These are phyloP conservation scores for Penicillium sp. DNA, from an alignment of 2,329 filamentous ascomycete genomes.

Conservation along the genomic window DNA sequence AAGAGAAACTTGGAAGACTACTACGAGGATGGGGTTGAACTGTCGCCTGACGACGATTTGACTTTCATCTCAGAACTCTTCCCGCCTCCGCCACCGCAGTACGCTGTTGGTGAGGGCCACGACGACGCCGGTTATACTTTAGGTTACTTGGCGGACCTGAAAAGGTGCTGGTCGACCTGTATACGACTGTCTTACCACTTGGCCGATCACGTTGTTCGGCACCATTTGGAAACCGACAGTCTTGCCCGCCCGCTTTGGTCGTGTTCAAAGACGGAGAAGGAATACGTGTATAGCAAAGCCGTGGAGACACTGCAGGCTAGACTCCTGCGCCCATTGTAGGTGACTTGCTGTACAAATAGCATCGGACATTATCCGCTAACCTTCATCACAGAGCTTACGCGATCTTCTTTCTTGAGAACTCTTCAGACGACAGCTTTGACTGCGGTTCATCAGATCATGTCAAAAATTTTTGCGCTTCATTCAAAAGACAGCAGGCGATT, in stretches of 20 bases:
- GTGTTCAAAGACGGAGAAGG: conserved; percentile 26
- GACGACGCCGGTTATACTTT: conserved; percentile 27
- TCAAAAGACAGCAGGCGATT: conserved; percentile 21
- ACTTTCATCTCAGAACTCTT: conserved; percentile 27
- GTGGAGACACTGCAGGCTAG: conserved; percentile 22
- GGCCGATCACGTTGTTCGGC: conserved; percentile 21
- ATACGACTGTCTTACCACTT: conserved; percentile 26
- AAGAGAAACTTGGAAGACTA: background rate
- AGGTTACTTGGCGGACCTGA: conserved; percentile 24
- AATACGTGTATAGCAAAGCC: conserved; percentile 24
- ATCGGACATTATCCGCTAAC: background rate
- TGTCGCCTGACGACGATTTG: conserved; percentile 25
- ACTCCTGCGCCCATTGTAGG: conserved; percentile 23
- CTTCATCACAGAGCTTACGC: conserved; percentile 19
- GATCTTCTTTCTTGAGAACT: conserved; percentile 27
- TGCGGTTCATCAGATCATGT: background rate
- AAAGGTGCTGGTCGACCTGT: conserved; percentile 27
- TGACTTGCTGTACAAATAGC: background rate
- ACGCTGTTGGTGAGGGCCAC: conserved; percentile 14
- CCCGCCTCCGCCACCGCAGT: conserved; percentile 27
- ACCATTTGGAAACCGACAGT: conserved; percentile 23
- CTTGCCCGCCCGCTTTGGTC: conserved; percentile 17
- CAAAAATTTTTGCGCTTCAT: conserved; percentile 2
- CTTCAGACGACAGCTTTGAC: conserved; percentile 3
- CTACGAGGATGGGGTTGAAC: background rate